Base-by-base conservation (phyloP, 441 rosid species). In the Gossypium trilobum region DNA sequence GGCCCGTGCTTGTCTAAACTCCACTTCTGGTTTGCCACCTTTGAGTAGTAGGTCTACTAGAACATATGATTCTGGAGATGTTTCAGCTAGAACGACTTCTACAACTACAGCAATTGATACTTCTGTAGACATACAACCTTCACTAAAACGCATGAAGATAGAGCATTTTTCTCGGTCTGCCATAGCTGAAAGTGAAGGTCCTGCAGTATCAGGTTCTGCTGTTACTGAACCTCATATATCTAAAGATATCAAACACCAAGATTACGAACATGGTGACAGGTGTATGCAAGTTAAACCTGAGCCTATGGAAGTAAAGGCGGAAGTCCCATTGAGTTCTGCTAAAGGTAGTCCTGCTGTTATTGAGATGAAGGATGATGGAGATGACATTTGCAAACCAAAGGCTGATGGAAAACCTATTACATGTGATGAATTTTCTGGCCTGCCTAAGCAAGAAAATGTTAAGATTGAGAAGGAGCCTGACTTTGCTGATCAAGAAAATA, bases 91-190 rank as follows among this genome's bases (percentile, higher is more conserved):
- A 75, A 65, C 81, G 66, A 69, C 74, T 60, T 70, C 88, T 42
- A 83, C 80, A 79, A 74, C 82, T 80, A 75, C 87, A 68, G 65
- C 86, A 33, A 77, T 81, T 72, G 88, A 84, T 64, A 62, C 79
- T 60, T 85, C 93, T 54, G 91, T 85, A 80, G 89, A 85, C 74
- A 75, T 82, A 75, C 90, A 87, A 51, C 98, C 97, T 69, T 84
- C 98, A 64, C 57, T 87, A 8, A 96, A 96, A 81, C 97, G 98
- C 59, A 84, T 93, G 87, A 96, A 89, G 82, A 81, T 85, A 74
- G 99, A 93, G 76, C 92, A 80, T 67, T 79, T 87, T 48, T 78
- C 87, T 33, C 91, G 82, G 36, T 77, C 88, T 65, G 78, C 78
- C 59, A 85, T 70, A 55, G 59, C 82, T 60, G 88, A 80, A 80